Evolutionary conservation across 768 basidiomycete genomes (phyloP), one percentile per base, ranked within the genome.

Genomic region (Lactarius quietus): DNA sequence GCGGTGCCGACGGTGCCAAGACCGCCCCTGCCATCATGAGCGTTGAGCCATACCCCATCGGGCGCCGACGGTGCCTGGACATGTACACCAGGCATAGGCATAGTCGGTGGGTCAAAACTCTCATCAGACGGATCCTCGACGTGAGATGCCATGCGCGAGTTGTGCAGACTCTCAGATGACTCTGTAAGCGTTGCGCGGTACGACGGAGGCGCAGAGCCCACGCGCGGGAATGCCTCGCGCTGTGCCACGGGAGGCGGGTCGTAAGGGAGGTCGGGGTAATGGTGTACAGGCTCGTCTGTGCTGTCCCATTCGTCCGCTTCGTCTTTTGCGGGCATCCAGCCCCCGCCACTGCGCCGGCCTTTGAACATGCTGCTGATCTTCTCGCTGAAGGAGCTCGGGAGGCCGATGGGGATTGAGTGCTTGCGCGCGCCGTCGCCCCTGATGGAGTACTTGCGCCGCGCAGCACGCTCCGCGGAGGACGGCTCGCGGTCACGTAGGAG

Each of bases 401-500:
- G 53, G 14, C 69, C 69, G 17, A 69, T 68, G 36, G 68, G 68
- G n/a, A 70, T 36, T 41, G 64, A 57, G 55, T 68, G 69, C 36
- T 51, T 10, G 45, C 57, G 63, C 28, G 35, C 23, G 59, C 61
- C 67, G 28, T 17, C 57, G 6, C 64, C 36, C 17, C 67, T 54
- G 59, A 65, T 65, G 35, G 69, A 65, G 28, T 61, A 62, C 52
- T 65, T 61, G 39, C 64, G 69, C 14, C 77, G 76, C 4, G 70
- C 70, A 12, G 74, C 72, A 14, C 78, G 78, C 20, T 80, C 77
- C 65, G 75, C 75, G 33, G 80, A 76, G 39, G 76, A 77, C 31
- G 79, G 79, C 41, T 78, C 77, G 71, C 84, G 78, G 57, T 83
- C 73, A 48, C 82, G 81, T 20, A 89, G 76, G 39, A 90, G 82